phyloP scores from a whole-genome alignment of 2,329 filamentous ascomycete genomes.

The Penicillium frequentans region DNA sequence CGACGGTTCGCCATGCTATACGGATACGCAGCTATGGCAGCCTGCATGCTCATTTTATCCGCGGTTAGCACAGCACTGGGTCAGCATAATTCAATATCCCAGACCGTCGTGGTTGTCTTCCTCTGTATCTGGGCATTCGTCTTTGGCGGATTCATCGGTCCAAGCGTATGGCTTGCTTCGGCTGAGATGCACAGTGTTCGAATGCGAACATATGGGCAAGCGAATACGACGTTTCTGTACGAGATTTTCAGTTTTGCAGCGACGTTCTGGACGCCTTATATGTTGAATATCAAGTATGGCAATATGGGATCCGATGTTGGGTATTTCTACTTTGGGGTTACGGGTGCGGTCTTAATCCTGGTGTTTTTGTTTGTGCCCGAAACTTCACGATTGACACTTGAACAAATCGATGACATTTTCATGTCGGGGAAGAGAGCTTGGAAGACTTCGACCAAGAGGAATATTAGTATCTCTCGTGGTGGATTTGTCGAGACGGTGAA shows the following conservation, averaged over 20 bases:
- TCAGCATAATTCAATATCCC: constrained; percentile 3
- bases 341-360: constrained; percentile 14
- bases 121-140: constrained; percentile 28
- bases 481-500: neutral
- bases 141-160: constrained; percentile 25
- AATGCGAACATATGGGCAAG: constrained; percentile 27
- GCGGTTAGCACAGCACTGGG: constrained; percentile 21
- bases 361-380: constrained; percentile 26
- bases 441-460: constrained; percentile 22
- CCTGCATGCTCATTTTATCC: constrained; percentile 24
- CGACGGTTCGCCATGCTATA: constrained; percentile 22
- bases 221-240: constrained; percentile 22
- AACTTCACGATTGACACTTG: constrained; percentile 25
- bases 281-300: constrained; percentile 23
- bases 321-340: constrained; percentile 28
- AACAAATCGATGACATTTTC: constrained; percentile 30
- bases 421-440: constrained; percentile 22
- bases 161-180: constrained; percentile 21
- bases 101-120: constrained; percentile 25
- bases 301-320: constrained; percentile 30
- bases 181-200: constrained; percentile 29
- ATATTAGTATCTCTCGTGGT: constrained; percentile 8
- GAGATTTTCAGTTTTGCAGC: constrained; percentile 25
- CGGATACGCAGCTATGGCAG: constrained; percentile 23
- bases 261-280: constrained; percentile 27